Conservation (phyloP, 257 asterid genomes). For the Nemophila menziesii region DNA sequence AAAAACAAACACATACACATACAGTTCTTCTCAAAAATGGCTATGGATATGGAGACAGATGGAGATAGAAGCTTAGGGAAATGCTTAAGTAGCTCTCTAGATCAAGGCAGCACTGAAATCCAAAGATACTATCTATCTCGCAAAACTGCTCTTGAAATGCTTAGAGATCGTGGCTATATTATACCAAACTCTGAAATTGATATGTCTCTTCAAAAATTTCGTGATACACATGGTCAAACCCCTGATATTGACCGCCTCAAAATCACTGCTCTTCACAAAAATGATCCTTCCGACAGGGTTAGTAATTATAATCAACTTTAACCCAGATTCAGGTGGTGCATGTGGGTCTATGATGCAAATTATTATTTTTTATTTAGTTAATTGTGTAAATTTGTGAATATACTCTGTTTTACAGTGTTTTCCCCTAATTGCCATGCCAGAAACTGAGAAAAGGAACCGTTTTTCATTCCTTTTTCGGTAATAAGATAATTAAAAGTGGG, state of each 20-base stretch:
- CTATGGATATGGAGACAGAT: slow-evolving; percentile 21
- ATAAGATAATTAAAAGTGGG: neutral
- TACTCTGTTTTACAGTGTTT: too few relatives aligned
- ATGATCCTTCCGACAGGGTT: slow-evolving; percentile 69
- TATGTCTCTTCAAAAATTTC: slow-evolving; percentile 51
- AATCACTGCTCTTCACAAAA: slow-evolving; percentile 52
- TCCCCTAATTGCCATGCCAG: too few relatives aligned
- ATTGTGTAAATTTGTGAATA: neutral
- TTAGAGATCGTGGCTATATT: slow-evolving; percentile 76
- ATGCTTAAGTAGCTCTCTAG: slow-evolving; percentile 45
- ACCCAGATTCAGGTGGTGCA: neutral
- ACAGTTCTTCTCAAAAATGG: neutral
- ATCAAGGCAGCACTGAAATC: slow-evolving; percentile 53
- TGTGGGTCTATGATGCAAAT: neutral
- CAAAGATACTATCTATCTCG: slow-evolving; percentile 72
- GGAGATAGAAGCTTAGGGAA: slow-evolving; percentile 12
- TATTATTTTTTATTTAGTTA: too few relatives aligned
- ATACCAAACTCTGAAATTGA: slow-evolving; percentile 58
- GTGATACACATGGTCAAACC: slow-evolving; percentile 34
- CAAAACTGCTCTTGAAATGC: slow-evolving; percentile 76
- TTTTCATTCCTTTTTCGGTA: too few relatives aligned
- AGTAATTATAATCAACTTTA: neutral
- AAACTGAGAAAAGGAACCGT: too few relatives aligned
- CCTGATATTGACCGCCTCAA: slow-evolving; percentile 40
- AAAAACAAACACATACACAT: neutral